Evolutionary conservation across 2,329 filamentous ascomycete genomes (phyloP), one percentile per base, ranked within the genome.

Genomic region (Nothopassalora personata): DNA sequence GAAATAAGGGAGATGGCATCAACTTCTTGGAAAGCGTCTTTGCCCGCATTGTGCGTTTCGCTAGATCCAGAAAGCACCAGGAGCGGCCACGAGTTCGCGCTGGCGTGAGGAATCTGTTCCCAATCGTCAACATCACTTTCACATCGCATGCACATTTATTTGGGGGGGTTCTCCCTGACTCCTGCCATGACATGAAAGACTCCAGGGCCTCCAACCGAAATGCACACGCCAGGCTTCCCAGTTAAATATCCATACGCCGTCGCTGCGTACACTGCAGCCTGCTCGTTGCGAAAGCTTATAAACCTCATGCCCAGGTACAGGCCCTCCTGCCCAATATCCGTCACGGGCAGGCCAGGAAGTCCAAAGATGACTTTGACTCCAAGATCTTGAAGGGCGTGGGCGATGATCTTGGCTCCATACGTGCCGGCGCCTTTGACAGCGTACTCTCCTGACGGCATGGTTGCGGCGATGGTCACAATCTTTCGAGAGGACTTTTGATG

Each of bases 151-250:
- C 33, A 34, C 3, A n/a, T 54, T 67, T 77, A 56, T 75, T 23
- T 23, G 23, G n/a, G n/a, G n/a, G n/a, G n/a, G 23, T 23, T 3
- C 23, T 23, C 23, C 1, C 23, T 23, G 23, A 81, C 79, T 48
- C 82, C 82, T 60, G 83, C 80, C 71, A 84, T 77, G 10, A 80
- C 80, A 74, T 84, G 82, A 23, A 84, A 71, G 13, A 85, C 80
- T 23, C 82, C 82, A 7, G 82, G 82, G 8, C 82, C 82, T 54
- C 82, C 82, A 2, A 85, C 82, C n/a, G 83, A 79, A 43, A 84
- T 73, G 67, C 81, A 84, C 9, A 84, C 79, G 3, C 81, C 83
- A 4, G 81, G 81, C 56, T 69, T 76, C 19, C 81, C 81, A 3
- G 80, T 83, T 64, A 84, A 73, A 63, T 83, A 85, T 13, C 81